A percentile compares a stretch with the other conserved stretches of the same genome.
Evolutionary conservation across 2,329 filamentous ascomycete species (phyloP).

Genomic region (Colletotrichum lindemuthianum): DNA sequence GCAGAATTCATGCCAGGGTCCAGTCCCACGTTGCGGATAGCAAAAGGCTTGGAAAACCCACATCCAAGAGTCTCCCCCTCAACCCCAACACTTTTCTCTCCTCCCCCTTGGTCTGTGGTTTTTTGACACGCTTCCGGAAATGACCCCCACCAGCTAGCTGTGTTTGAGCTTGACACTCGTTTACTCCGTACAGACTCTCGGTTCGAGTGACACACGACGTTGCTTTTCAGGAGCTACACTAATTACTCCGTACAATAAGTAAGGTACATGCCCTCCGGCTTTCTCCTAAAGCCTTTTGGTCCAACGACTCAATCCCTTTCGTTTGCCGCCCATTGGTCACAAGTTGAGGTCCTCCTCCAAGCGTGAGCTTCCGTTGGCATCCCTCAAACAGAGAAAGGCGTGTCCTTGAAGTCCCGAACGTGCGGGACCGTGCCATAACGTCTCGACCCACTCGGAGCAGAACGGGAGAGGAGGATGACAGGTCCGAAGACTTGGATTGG

Average conservation of each 20-base stretch:
- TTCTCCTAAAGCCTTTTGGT: no score
- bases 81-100: constrained; percentile 34
- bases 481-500: no score
- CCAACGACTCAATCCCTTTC: no score
- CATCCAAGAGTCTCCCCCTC: constrained; percentile 6
- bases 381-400: constrained; percentile 8
- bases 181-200: neutral
- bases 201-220: neutral
- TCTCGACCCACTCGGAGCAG: constrained; percentile 20
- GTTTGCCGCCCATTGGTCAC: constrained; percentile 1
- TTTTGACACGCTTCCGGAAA: constrained; percentile 12
- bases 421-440: constrained; percentile 22
- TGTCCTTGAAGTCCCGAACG: constrained; percentile 5
- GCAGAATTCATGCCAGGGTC: constrained; percentile 16
- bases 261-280: no score
- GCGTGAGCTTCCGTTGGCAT: no score
- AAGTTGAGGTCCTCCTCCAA: no score
- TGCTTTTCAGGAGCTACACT: no score
- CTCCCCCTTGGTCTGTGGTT: constrained; percentile 8
- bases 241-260: no score
- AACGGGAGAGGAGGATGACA: constrained; percentile 3
- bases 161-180: constrained; percentile 30
- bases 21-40: constrained; percentile 23
- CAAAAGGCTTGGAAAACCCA: constrained; percentile 22
- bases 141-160: constrained; percentile 17